Evolutionary conservation across 2,329 filamentous ascomycete species (phyloP).

Genomic region (Aaosphaeria arxii): DNA sequence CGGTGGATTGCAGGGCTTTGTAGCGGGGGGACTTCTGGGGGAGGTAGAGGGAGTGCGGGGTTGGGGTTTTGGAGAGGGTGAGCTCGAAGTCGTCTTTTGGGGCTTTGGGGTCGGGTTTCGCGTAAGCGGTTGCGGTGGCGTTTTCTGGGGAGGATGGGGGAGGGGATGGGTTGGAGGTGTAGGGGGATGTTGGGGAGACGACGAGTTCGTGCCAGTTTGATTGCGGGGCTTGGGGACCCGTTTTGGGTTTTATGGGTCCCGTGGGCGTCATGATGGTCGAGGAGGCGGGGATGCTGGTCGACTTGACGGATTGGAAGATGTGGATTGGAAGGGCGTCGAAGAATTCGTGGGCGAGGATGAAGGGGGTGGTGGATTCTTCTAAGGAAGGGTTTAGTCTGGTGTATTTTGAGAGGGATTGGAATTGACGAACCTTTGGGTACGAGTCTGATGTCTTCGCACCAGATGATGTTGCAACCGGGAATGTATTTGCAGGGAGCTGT

Average conservation of each 20-base stretch:
- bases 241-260: constrained; percentile 44
- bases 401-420: too few species aligned
- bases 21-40: constrained; percentile 81
- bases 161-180: constrained; percentile 34
- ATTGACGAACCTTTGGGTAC: constrained; percentile 62
- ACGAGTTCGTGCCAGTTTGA: constrained; percentile 45
- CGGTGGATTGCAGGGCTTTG: constrained; percentile 64
- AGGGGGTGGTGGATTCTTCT: constrained; percentile 72
- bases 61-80: constrained; percentile 67
- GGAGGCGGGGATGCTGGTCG: constrained; percentile 36
- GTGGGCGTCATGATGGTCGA: constrained; percentile 49
- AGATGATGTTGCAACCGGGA: constrained; percentile 68
- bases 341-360: constrained; percentile 97
- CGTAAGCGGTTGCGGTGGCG: constrained; percentile 9
- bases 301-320: constrained; percentile 75
- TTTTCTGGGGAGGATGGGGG: constrained; percentile 54
- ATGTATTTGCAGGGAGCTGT: constrained; percentile 74
- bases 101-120: constrained; percentile 15
- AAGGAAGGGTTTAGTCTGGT: not conserved
- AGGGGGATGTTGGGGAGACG: constrained; percentile 37
- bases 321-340: constrained; percentile 98
- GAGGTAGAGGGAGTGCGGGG: constrained; percentile 80
- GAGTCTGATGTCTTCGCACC: constrained; percentile 87
- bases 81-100: constrained; percentile 74
- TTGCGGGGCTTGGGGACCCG: constrained; percentile 30